Base-by-base conservation (phyloP, 495 filamentous ascomycete genomes). In the Astrocystis sublimbata region DNA sequence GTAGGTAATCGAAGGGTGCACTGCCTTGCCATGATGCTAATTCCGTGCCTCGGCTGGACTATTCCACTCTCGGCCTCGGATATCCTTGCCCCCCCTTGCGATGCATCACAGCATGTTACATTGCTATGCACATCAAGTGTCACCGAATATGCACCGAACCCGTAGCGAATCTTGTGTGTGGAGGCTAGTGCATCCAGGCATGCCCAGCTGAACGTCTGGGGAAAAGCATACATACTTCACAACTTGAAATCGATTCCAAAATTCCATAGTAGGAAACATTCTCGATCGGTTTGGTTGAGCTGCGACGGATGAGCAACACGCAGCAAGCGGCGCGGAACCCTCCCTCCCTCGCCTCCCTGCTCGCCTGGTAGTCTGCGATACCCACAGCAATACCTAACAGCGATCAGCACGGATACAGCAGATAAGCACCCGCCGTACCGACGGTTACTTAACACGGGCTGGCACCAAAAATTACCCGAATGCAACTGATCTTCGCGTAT, bases 71-170 rank as follows among this genome's bases (percentile, higher is more conserved):
- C 21, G 26, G 55, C 6, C 23, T 4, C 55, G 30, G 40, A n/a
- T 41, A 46, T 26, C 55, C 46, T 21, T 24, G 4, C 23, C 51
- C 52, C 23, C 36, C 35, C 19, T 1, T 19, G 33, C 21, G 10
- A 42, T 28, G 36, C 36, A 56, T 42, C 52, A 35, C 41, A 56
- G 41, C 35, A 56, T 56, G 36, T 56, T 56, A 56, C 52, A 42
- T 41, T 41, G 17, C 26, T 42, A 56, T 56, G 52, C 36, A 12
- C 56, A 46, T 35, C 43, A 49, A 58, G 49, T 58, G 56, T 24
- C 56, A 58, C 56, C 56, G 56, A 58, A 46, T 58, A 58, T 47
- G 42, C 41, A 47, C 56, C 56, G 56, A 58, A 58, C 42, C 49
- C 42, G 41, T 33, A 46, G 43, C 31, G 56, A 36, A 30, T 26